A percentile compares a stretch with the other conserved stretches of the same genome.
Conservation (phyloP, 371 early-diverging fungal genomes). For the Apophysomyces sp. region DNA sequence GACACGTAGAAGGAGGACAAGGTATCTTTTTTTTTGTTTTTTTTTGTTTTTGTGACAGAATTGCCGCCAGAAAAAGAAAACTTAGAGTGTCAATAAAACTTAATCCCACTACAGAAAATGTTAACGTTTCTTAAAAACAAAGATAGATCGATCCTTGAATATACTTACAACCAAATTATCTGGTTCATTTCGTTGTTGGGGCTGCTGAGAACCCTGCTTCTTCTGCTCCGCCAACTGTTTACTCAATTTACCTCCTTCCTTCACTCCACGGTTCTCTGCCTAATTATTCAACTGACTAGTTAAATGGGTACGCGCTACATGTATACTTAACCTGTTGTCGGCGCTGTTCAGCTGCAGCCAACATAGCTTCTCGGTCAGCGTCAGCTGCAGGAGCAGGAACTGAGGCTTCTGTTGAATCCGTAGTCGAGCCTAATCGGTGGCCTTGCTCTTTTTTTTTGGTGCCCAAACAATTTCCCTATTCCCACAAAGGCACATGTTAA, state of each 20-base stretch:
- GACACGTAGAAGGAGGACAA: too few species aligned
- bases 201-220: conserved; percentile 9
- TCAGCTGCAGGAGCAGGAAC: background rate
- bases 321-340: conserved; percentile 16
- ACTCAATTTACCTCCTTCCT: conserved; percentile 34
- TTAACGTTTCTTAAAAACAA: background rate
- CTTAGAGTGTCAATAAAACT: too few species aligned
- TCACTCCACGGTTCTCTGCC: conserved; percentile 36
- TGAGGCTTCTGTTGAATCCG: conserved; percentile 2
- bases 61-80: too few species aligned
- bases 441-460: conserved; percentile 5
- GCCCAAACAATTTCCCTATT: conserved; percentile 13
- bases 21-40: too few species aligned
- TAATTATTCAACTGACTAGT: background rate
- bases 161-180: background rate
- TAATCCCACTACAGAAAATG: background rate
- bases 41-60: too few species aligned
- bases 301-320: background rate
- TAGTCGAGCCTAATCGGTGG: background rate
- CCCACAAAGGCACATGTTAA: background rate
- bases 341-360: conserved; percentile 37
- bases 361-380: conserved; percentile 29
- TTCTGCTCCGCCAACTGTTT: conserved; percentile 32
- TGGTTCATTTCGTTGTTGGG: conserved; percentile 4
- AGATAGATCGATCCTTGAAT: background rate